Base-by-base conservation (phyloP, 192 early-diverging fungal genomes). In the Podila epigama region DNA sequence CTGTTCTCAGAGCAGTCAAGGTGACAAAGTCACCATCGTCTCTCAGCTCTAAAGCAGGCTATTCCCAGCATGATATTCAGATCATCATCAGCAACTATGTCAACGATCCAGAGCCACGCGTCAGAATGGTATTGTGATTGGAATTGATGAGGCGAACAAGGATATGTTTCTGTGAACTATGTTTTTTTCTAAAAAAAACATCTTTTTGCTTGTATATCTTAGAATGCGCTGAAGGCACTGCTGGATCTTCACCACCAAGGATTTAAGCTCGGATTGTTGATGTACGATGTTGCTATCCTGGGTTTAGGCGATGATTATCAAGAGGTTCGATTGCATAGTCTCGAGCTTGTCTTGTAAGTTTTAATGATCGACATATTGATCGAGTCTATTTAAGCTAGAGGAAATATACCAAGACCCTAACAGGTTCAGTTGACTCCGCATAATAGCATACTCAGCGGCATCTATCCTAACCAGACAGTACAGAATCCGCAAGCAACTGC, bases 271-370 rank as follows among this genome's bases (percentile, higher is more conserved):
- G 87, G 81, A 44, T 40, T 81, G n/a, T 50, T 70, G 10, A 81
- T 89, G 70, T 94, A 94, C 65, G 80, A 83, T 50, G 83, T 89
- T 5, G 86, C 85, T 27, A 89, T 91, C 22, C 69, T 79, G n/a
- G 84, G 89, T 0, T 84, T 92, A 25, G 81, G 84, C 10, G 92
- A 94, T 61, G 91, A 91, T 39, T 87, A 82, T 42, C 89, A 92
- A 71, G 87, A 92, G 58, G 90, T 94, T 28, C 88, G 92, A 44
- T 69, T 92, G 70, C 83, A 81, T 1, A 91, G 89, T 2, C 79
- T 91, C 5, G 87, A 88, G 62, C 79, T 94, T 9, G 81, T 94
- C 42, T 89, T 88, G 90, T 85, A 79, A 56, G 67, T 62, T 6
- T 81, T 40, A 51, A 31, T 53, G 8, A 7, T 66, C 27, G n/a